These are phyloP conservation scores for Kodamaea suecica DNA, from an alignment of 1,139 yeast species.

Conservation along the genomic window DNA sequence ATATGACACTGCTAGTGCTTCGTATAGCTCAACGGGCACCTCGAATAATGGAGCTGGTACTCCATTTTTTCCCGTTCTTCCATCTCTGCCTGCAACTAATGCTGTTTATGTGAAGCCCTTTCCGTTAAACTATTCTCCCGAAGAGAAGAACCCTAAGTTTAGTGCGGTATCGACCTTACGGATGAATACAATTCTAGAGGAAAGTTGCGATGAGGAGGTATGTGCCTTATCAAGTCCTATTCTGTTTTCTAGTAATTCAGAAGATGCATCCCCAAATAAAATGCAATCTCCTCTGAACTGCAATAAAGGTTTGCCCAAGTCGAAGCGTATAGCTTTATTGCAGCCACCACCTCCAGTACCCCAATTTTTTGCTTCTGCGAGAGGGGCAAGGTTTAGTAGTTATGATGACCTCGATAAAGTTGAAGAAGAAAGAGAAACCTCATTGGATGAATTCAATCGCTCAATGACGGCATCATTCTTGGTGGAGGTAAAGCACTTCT, in stretches of 20 bases:
- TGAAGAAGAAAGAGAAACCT: not conserved
- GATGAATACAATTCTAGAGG: slow-evolving; percentile 8
- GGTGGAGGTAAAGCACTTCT: slow-evolving; percentile 5
- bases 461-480: slow-evolving; percentile 3
- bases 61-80: not conserved
- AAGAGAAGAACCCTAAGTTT: slow-evolving; percentile 2
- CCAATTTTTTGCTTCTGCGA: not conserved
- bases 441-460: slow-evolving; percentile 3
- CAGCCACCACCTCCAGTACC: not conserved
- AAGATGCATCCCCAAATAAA: not conserved
- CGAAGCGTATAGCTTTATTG: not conserved
- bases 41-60: not conserved
- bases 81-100: not conserved
- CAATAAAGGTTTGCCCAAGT: no score
- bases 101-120: slow-evolving; percentile 14
- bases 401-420: not conserved
- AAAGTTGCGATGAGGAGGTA: not conserved
- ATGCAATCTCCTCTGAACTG: no score
- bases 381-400: not conserved
- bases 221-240: slow-evolving; percentile 1
- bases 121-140: slow-evolving; percentile 12
- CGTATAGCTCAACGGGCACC: not conserved
- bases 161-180: slow-evolving; percentile 2
- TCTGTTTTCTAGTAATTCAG: slow-evolving; percentile 1
- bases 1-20: not conserved